Percentiles rank a stretch among this genome's conserved stretches.
These are phyloP conservation scores for Nematocida ausubeli DNA, from an alignment of 371 early-diverging fungal species.

Conservation along the genomic window DNA sequence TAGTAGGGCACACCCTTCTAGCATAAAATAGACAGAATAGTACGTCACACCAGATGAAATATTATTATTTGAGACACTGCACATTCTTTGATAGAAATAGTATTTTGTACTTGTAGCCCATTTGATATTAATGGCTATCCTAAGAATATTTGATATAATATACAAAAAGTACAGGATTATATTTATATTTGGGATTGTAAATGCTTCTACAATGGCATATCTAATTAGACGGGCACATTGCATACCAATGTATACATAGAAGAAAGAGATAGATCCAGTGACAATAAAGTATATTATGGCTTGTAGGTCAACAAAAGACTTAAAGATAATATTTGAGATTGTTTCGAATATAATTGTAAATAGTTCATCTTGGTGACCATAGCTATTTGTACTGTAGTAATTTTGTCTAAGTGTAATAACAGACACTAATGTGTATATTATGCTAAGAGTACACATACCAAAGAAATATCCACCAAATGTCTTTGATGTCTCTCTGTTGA, in stretches of 20 bases:
- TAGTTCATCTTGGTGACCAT: background rate
- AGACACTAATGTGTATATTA: background rate
- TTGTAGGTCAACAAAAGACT: background rate
- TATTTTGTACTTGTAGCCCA: background rate
- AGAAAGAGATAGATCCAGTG: conserved; percentile 18
- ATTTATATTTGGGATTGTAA: background rate
- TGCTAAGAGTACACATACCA: background rate
- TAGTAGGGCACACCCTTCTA: conserved; percentile 1
- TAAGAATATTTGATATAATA: background rate
- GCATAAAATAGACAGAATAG: conserved; percentile 12
- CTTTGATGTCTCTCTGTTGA: too few relatives aligned
- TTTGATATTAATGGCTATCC: background rate
- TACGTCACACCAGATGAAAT: background rate
- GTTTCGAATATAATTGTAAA: background rate
- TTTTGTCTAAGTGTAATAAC: background rate
- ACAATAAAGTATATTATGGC: conserved; percentile 1
- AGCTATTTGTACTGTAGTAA: background rate
- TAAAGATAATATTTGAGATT: background rate
- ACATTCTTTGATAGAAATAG: background rate
- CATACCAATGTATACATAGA: background rate
- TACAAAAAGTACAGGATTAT: background rate
- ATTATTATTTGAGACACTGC: background rate
- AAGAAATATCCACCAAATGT: background rate
- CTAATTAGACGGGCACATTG: background rate
- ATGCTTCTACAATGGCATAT: background rate